A percentile compares a stretch with the other conserved stretches of the same genome.
Evolutionary conservation across 164 flowering plant species (phyloP).

Genomic region (Chimonanthus praecox): DNA sequence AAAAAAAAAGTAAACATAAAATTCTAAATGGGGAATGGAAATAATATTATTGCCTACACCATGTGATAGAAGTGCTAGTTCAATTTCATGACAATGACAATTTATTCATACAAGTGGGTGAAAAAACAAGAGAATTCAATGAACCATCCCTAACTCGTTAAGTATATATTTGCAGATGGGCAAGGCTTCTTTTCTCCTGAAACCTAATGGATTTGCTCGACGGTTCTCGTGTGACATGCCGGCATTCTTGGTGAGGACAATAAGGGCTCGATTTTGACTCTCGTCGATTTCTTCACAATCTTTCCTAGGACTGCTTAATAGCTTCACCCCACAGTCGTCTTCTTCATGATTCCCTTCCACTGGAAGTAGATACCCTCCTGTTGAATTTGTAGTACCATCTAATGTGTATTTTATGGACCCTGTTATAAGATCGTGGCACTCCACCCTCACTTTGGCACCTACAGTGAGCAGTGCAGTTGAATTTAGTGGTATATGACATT

Average conservation of each 20-base stretch:
- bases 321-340: conserved; percentile 43
- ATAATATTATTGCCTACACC: not conserved
- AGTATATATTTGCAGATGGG: conserved; percentile 34
- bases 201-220: conserved; percentile 50
- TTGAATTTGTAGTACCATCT: conserved; percentile 32
- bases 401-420: conserved; percentile 21
- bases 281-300: conserved; percentile 30
- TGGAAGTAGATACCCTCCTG: conserved; percentile 27
- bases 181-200: conserved; percentile 30
- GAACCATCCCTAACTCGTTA: conserved; percentile 3
- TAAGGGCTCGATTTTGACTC: conserved; percentile 22
- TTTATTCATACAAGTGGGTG: not conserved
- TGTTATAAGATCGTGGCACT: conserved; percentile 39
- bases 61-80: not conserved
- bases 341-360: conserved; percentile 54
- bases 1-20: no score
- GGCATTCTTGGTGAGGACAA: conserved; percentile 38
- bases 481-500: not conserved
- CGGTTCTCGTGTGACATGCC: conserved; percentile 35
- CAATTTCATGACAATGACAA: not conserved
- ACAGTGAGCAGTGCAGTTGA: not conserved
- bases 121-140: not conserved
- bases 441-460: conserved; percentile 18
- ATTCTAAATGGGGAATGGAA: not conserved
- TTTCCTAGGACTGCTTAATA: conserved; percentile 27